Base-by-base conservation (phyloP, 2,329 filamentous ascomycete species). In the Aspergillus novoparasiticus region DNA sequence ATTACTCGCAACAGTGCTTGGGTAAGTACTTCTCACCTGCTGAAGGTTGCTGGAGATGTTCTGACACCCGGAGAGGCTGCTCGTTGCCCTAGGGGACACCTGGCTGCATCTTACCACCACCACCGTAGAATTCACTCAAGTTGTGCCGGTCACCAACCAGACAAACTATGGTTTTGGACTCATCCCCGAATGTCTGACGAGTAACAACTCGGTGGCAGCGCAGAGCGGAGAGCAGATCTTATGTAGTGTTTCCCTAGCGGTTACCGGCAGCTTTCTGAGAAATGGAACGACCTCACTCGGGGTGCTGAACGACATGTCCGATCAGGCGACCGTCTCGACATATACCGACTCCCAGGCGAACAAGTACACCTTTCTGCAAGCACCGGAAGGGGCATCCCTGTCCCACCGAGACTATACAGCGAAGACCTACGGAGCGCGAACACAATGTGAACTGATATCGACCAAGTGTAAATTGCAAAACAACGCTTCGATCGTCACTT, bases 71-170 rank as follows among this genome's bases (percentile, higher is more conserved):
- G 43, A 21, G 36, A 70, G 69, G 26, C 26, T 64, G 28, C 54
- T 67, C 10, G 62, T 72, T 23, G 62, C 68, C 16, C 57, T 59
- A n/a, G 68, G 65, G 12, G 70, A 72, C 57, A 72, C 69, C 8
- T 73, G 71, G 71, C 66, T 73, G 41, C 69, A 73, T 56, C 45
- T 73, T 26, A 65, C 65, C n/a, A 70, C 66, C 12, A 68, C 66
- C 6, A 70, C 70, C 16, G 66, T 72, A 6, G 57, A 58, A n/a
- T 65, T 69, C 19, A 59, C 62, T 11, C 61, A 67, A 21, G 57
- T 66, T 26, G 57, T 10, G 8, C 48, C 48, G 10, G 21, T 39
- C 4, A 23, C 43, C 26, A 36, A 36, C 28, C 19, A 48, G 9
- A 30, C 51, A 26, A 19, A 60, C 36, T 60, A 62, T 53, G 26